A percentile compares a stretch with the other conserved stretches of the same genome.
These are phyloP conservation scores for Suillus variegatus DNA, from an alignment of 768 basidiomycete species.

Conservation along the genomic window DNA sequence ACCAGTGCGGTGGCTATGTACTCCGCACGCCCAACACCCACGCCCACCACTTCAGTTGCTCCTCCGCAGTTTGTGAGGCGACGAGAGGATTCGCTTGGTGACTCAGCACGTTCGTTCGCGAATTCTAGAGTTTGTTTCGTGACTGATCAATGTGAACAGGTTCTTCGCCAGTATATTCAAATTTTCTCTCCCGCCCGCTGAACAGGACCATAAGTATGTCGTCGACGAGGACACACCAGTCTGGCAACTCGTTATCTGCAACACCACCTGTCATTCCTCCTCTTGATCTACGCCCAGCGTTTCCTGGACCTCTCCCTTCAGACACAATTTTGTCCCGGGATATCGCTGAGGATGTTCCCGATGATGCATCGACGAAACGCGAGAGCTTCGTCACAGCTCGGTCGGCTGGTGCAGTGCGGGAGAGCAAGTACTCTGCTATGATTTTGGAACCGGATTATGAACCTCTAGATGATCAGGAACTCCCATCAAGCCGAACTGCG, in stretches of 20 bases:
- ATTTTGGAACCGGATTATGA: conserved; percentile 21
- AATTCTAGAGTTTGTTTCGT: conserved; percentile 5
- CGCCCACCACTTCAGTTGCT: conserved; percentile 28
- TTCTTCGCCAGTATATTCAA: conserved; percentile 50
- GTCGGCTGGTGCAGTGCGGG: conserved; percentile 24
- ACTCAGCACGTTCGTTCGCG: conserved; percentile 43
- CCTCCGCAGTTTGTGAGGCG: conserved; percentile 24
- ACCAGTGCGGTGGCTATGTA: conserved; percentile 23
- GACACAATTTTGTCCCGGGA: conserved; percentile 23
- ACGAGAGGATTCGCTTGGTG: conserved; percentile 30
- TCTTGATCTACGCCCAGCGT: conserved; percentile 57
- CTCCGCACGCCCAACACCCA: conserved; percentile 21
- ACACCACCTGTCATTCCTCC: conserved; percentile 56
- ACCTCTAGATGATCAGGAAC: conserved; percentile 15
- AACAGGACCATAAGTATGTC: conserved; percentile 67
- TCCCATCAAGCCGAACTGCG: conserved; percentile 18
- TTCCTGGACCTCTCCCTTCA: conserved; percentile 39
- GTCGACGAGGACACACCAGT: conserved; percentile 60
- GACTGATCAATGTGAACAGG: conserved; percentile 29
- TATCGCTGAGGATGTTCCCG: conserved; percentile 27
- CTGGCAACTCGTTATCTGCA: conserved; percentile 37
- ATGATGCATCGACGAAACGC: conserved; percentile 47
- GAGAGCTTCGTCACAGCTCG: conserved; percentile 59
- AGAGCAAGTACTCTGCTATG: conserved; percentile 33
- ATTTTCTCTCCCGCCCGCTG: conserved; percentile 64